A percentile compares a stretch with the other conserved stretches of the same genome.
Evolutionary conservation across 1,284 basidiomycete genomes (phyloP).

Genomic region (Trichosporon ovoides): DNA sequence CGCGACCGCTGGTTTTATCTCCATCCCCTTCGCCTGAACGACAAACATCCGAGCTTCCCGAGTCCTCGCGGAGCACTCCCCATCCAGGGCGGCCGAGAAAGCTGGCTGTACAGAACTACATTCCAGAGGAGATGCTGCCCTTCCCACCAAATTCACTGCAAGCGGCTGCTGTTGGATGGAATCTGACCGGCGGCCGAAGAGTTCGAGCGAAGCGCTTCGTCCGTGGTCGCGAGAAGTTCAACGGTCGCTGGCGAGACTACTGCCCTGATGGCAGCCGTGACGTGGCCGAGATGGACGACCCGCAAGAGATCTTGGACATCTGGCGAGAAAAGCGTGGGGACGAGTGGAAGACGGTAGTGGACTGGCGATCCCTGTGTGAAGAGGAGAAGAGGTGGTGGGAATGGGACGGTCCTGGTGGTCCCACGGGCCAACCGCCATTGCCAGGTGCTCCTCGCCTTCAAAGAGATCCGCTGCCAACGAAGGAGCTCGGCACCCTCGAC

Average conservation of each 20-base stretch:
- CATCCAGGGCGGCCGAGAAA: slow-evolving; percentile 1
- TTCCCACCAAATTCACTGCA: slow-evolving; percentile 40
- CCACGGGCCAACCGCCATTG: slow-evolving; percentile 32
- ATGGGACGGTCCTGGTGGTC: slow-evolving; percentile 31
- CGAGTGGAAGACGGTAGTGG: slow-evolving; percentile 21
- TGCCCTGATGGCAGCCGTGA: slow-evolving; percentile 40
- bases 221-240: slow-evolving; percentile 42
- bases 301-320: slow-evolving; percentile 26
- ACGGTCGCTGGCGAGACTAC: slow-evolving; percentile 46
- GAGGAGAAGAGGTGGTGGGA: slow-evolving; percentile 38
- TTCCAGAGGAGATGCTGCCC: slow-evolving; percentile 45
- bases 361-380: slow-evolving; percentile 36
- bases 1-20: slow-evolving; percentile 36
- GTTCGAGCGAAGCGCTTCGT: slow-evolving; percentile 41
- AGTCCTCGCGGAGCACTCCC: slow-evolving; percentile 13
- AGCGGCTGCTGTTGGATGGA: slow-evolving; percentile 43
- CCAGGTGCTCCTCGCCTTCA: slow-evolving; percentile 18
- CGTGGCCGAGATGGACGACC: slow-evolving; percentile 46
- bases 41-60: slow-evolving; percentile 10
- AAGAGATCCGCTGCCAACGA: slow-evolving; percentile 23
- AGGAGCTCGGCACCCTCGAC: slow-evolving; percentile 25
- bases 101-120: slow-evolving; percentile 12
- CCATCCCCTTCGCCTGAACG: slow-evolving; percentile 34
- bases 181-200: slow-evolving; percentile 42
- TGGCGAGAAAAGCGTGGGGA: slow-evolving; percentile 10